These are phyloP conservation scores for Auricularia cornea DNA, from an alignment of 768 basidiomycete species.

Conservation along the genomic window DNA sequence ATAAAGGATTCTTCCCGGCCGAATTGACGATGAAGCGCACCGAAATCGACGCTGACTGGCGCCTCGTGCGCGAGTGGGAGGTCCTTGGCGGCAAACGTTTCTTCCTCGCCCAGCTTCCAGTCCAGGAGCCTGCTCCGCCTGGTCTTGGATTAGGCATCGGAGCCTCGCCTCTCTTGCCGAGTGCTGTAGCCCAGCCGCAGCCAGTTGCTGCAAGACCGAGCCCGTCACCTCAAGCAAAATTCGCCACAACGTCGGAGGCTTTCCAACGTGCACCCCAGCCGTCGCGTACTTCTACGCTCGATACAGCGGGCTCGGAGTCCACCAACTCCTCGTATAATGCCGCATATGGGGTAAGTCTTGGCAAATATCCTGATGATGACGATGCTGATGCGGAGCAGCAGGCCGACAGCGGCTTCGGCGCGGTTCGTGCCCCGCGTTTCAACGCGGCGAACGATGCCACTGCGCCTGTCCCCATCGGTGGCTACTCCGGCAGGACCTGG, in stretches of 20 bases:
- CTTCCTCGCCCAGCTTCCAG: background rate
- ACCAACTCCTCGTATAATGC: background rate
- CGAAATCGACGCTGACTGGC: slow-evolving; percentile 61
- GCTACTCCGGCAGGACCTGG: background rate
- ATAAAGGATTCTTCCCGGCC: slow-evolving; percentile 78
- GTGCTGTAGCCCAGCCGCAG: background rate
- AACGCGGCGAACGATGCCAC: background rate
- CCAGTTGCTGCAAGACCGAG: background rate
- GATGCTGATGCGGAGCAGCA: background rate
- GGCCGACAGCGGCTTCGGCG: background rate
- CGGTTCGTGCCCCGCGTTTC: background rate
- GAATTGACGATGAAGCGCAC: slow-evolving; percentile 80
- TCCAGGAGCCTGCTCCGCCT: background rate
- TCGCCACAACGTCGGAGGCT: background rate
- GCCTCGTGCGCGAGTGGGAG: slow-evolving; percentile 48
- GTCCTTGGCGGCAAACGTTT: background rate
- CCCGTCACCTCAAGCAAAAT: background rate
- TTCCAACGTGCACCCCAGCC: background rate
- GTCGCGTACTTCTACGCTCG: background rate
- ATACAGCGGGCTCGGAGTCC: background rate
- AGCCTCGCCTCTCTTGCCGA: background rate
- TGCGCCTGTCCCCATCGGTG: background rate
- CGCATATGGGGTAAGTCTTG: background rate
- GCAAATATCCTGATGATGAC: background rate
- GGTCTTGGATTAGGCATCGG: background rate